phyloP scores from a whole-genome alignment of 495 filamentous ascomycete genomes.

The Amorphotheca resinae region DNA sequence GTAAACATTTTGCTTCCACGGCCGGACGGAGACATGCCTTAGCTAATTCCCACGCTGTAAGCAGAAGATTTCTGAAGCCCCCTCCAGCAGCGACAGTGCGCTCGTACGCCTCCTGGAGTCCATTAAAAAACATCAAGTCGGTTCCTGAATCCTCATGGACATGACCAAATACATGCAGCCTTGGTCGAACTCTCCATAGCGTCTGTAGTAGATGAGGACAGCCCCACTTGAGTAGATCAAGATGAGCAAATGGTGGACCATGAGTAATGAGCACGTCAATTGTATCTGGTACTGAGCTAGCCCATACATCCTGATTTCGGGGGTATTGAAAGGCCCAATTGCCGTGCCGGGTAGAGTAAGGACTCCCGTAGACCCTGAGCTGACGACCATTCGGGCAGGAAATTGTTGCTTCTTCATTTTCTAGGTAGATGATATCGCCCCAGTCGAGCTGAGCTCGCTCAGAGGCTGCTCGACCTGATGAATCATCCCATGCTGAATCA shows the following conservation, averaged over 20 bases:
- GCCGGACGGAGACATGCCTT: background rate
- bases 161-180: constrained; percentile 79
- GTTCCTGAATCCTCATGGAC: constrained; percentile 51
- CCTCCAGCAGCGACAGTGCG: constrained; percentile 18
- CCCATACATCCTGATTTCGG: constrained; percentile 30
- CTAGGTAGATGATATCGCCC: constrained; percentile 35
- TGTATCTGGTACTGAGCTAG: constrained; percentile 44
- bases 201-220: constrained; percentile 65
- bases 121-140: background rate
- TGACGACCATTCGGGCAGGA: constrained; percentile 31
- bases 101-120: constrained; percentile 1
- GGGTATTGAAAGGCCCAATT: constrained; percentile 33
- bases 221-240: constrained; percentile 52
- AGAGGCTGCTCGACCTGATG: no score
- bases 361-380: constrained; percentile 38
- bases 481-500: constrained; percentile 32
- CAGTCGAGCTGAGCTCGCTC: constrained; percentile 23
- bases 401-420: constrained; percentile 28
- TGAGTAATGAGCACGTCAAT: constrained; percentile 80
- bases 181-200: constrained; percentile 61
- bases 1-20: background rate
- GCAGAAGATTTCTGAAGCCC: background rate
- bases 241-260: constrained; percentile 54
- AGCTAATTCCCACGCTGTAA: background rate
- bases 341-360: constrained; percentile 44